Percentiles rank a stretch among this genome's conserved stretches.
These are phyloP conservation scores for Kuraishia floccosa DNA, from an alignment of 805 yeast species.

Conservation along the genomic window DNA sequence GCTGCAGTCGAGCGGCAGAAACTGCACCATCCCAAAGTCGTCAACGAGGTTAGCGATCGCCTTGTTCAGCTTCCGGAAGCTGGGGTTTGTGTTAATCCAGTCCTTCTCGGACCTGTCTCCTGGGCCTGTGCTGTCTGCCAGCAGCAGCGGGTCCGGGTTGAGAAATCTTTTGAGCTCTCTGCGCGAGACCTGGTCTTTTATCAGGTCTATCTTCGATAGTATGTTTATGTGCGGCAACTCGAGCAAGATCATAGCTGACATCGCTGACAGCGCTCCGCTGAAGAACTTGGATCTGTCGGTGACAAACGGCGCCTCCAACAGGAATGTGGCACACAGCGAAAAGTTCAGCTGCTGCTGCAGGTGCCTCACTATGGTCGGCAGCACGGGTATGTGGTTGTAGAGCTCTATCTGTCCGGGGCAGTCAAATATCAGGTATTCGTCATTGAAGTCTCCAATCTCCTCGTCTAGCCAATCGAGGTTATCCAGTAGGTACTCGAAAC, in stretches of 20 bases:
- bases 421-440: conserved; percentile 88
- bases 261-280: conserved; percentile 91
- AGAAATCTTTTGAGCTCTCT: conserved; percentile 73
- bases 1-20: conserved; percentile 71
- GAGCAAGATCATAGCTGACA: conserved; percentile 94
- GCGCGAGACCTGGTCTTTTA: conserved; percentile 66
- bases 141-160: conserved; percentile 82
- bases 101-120: conserved; percentile 13
- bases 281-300: conserved; percentile 87
- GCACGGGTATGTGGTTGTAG: conserved; percentile 87
- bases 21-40: conserved; percentile 98
- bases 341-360: conserved; percentile 71
- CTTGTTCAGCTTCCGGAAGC: conserved; percentile 60
- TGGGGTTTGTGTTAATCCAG: conserved; percentile 27
- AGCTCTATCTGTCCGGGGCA: conserved; percentile 97
- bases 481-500: conserved; percentile 82
- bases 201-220: conserved; percentile 75
- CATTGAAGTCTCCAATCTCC: conserved; percentile 91
- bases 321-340: conserved; percentile 83
- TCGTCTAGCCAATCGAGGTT: conserved; percentile 97
- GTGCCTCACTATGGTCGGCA: conserved; percentile 84
- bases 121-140: conserved; percentile 31
- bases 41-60: conserved; percentile 86
- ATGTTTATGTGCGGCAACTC: conserved; percentile 94
- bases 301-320: conserved; percentile 89